Evolutionary conservation across 805 yeast genomes (phyloP), one percentile per base, ranked within the genome.

Genomic region (Candida nanaspora): DNA sequence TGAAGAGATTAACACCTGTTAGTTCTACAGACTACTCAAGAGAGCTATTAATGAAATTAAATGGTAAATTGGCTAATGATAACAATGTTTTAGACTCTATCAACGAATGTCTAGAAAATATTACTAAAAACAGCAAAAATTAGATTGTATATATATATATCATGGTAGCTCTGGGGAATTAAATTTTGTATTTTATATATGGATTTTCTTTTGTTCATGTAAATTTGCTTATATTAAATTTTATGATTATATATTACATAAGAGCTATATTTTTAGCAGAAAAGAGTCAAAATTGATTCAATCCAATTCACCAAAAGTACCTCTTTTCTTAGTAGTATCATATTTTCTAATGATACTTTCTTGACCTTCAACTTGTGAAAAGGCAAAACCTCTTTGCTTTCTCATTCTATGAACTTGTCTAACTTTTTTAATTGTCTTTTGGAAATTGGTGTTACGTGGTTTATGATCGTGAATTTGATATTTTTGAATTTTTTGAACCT

Each of bases 341-440:
- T 93, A 93, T 69, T 94, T 86, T 53, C 98, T 76, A 37, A 93
- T 82, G 45, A 93, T 76, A 56, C 81, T 80, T 49, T 88, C 96
- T 64, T 89, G 96, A 29, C 95, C 95, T 58, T 86, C 96, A 36
- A 85, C 88, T 62, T 93, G 98, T 6, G 97, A 88, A 55, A 93
- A 93, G 2, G 99, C 99, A 70, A 86, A 93, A 6, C 99, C 99
- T 64, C 98, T 80, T 65, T 93, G 98, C 56, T 93, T 93, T 59
- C 94, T 85, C 86, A 93, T 91, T 62, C 99, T 76, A 62, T 91
- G 96, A 30, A 93, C 98, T 63, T 94, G 99, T 63, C 99, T 82
- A 20, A 93, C 98, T 57, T 88, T 93, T 56, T 98, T 75, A 42
- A 93, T 93, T 6, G 98, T 97, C 60, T 84, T 88, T 62, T 93